Conservation (phyloP, 257 asterid species). For the Ophiorrhiza pumila region DNA sequence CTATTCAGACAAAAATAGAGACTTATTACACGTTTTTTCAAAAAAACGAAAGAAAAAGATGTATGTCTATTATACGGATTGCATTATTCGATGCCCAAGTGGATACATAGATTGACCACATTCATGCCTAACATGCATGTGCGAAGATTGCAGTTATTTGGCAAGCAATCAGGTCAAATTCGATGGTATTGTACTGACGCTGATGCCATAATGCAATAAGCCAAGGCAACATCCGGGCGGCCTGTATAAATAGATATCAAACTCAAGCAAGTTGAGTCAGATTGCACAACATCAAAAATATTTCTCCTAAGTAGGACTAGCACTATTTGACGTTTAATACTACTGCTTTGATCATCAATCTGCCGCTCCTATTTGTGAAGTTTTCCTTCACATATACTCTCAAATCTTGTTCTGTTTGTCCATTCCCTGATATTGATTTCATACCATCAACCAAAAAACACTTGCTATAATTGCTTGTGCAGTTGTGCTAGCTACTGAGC, state of each 20-base stretch:
- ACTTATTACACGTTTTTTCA: too few relatives aligned
- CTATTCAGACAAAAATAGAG: too few relatives aligned
- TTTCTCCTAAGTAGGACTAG: not conserved
- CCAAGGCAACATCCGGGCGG: not conserved
- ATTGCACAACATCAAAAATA: not conserved
- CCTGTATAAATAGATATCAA: slow-evolving; percentile 2
- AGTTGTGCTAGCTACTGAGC: not conserved
- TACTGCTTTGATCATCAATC: not conserved
- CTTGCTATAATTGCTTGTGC: not conserved
- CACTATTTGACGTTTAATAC: not conserved
- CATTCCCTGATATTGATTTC: not conserved
- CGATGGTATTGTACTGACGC: not conserved
- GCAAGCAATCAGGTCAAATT: not conserved
- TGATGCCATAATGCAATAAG: not conserved
- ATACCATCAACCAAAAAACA: not conserved
- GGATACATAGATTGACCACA: too few relatives aligned
- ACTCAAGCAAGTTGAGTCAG: slow-evolving; percentile 1
- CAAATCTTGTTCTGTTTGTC: not conserved
- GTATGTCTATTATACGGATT: too few relatives aligned
- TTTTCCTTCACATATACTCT: not conserved
- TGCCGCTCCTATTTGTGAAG: not conserved
- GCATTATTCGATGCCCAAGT: too few relatives aligned
- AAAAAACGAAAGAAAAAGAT: too few relatives aligned
- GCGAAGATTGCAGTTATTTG: not conserved
- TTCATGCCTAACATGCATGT: too few relatives aligned